phyloP scores from a whole-genome alignment of 2,329 filamentous ascomycete genomes.

The Stagonosporopsis vannaccii region DNA sequence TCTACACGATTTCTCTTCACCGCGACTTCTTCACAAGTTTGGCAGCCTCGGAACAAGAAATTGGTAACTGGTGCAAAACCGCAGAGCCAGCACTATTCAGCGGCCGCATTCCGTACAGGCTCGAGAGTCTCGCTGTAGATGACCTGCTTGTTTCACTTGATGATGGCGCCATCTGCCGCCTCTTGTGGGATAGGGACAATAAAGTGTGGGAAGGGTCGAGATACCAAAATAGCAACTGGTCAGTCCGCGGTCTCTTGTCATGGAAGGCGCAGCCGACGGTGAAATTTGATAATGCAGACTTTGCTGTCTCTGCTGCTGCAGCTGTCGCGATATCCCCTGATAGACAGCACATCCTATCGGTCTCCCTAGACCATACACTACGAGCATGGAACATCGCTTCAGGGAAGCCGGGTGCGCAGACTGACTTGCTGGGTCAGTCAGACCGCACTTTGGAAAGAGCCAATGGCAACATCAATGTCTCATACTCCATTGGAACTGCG shows the following conservation, averaged over 20 bases:
- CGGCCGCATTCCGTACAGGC: slow-evolving; percentile 80
- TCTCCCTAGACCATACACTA: slow-evolving; percentile 87
- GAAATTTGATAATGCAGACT: slow-evolving; percentile 71
- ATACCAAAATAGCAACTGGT: slow-evolving; percentile 78
- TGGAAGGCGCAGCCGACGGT: slow-evolving; percentile 71
- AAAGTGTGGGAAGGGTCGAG: slow-evolving; percentile 72
- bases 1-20: slow-evolving; percentile 84
- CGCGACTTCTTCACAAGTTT: slow-evolving; percentile 81
- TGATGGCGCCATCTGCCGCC: slow-evolving; percentile 75
- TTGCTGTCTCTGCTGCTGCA: slow-evolving; percentile 66
- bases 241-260: slow-evolving; percentile 65
- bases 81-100: slow-evolving; percentile 75
- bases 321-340: slow-evolving; percentile 61
- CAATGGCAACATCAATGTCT: slow-evolving; percentile 53
- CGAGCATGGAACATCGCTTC: slow-evolving; percentile 88
- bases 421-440: slow-evolving; percentile 75
- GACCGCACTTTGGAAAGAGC: slow-evolving; percentile 68
- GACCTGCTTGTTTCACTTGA: slow-evolving; percentile 82
- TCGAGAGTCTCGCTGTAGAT: slow-evolving; percentile 75
- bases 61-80: slow-evolving; percentile 79
- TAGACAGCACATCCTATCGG: slow-evolving; percentile 70
- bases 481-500: slow-evolving; percentile 79
- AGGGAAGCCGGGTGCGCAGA: slow-evolving; percentile 77
- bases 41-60: slow-evolving; percentile 72
- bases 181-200: slow-evolving; percentile 53